A percentile compares a stretch with the other conserved stretches of the same genome.
These are phyloP conservation scores for Cystobasidium onofrii DNA, from an alignment of 768 basidiomycete species.

Conservation along the genomic window DNA sequence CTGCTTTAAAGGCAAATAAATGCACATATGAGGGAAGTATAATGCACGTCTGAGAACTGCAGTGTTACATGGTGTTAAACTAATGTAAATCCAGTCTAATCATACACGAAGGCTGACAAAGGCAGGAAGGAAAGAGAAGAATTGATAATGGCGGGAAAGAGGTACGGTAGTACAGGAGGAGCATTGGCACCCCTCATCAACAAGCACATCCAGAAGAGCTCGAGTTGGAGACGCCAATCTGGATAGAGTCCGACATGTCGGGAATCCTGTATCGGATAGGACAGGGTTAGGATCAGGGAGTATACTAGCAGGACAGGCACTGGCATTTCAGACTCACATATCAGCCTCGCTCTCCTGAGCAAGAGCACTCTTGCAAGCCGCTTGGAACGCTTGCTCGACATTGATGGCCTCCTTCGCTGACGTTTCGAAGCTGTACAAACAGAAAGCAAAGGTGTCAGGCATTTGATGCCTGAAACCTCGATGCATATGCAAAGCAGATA, in stretches of 20 bases:
- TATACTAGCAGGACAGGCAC: constrained; percentile 14
- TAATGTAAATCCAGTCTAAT: too few species aligned
- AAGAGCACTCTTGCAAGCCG: constrained; percentile 97
- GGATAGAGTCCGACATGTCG: constrained; percentile 29
- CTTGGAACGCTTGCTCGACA: constrained; percentile 99
- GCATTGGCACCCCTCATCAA: not conserved
- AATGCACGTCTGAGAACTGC: too few species aligned
- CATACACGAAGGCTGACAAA: not conserved
- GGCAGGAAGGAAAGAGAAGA: not conserved
- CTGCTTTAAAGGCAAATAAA: too few species aligned
- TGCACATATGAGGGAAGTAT: too few species aligned
- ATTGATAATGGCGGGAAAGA: not conserved
- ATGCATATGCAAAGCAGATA: too few species aligned
- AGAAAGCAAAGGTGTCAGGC: not conserved
- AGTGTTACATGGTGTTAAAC: too few species aligned
- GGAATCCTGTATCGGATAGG: not conserved
- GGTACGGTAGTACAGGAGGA: not conserved
- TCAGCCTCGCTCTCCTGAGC: constrained; percentile 96
- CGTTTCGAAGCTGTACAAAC: constrained; percentile 66
- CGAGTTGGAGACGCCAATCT: constrained; percentile 7
- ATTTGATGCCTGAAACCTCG: too few species aligned
- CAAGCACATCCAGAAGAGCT: constrained; percentile 23
- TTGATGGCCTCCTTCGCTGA: constrained; percentile 99
- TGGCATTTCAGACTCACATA: constrained; percentile 53
- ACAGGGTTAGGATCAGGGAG: not conserved